A percentile compares a stretch with the other conserved stretches of the same genome.
phyloP scores from a whole-genome alignment of 2,329 filamentous ascomycete species.

The Botrytis elliptica region DNA sequence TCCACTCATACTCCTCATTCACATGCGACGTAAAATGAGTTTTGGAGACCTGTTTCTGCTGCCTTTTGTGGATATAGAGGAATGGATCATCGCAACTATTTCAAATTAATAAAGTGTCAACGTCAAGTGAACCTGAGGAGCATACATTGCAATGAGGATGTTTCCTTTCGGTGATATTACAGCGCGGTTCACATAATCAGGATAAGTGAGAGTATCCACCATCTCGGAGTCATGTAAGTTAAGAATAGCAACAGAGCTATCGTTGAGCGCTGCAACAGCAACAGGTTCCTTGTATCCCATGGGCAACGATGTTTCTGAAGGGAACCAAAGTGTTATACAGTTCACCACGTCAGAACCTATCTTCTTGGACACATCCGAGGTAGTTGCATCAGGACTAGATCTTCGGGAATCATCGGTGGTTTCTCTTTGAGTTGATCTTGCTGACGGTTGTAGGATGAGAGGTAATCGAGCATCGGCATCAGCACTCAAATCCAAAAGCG shows the following conservation, averaged over 20 bases:
- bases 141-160: conserved; percentile 75
- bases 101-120: neutral
- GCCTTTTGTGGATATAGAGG: conserved; percentile 75
- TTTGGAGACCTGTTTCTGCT: conserved; percentile 26
- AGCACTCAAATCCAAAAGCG: conserved; percentile 29
- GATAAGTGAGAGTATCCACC: conserved; percentile 69
- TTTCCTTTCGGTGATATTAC: conserved; percentile 88
- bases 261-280: conserved; percentile 85
- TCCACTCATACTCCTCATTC: conserved; percentile 50
- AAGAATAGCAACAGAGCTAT: conserved; percentile 83
- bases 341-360: conserved; percentile 63
- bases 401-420: conserved; percentile 22
- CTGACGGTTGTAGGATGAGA: conserved; percentile 46
- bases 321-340: conserved; percentile 64
- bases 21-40: conserved; percentile 28
- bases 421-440: conserved; percentile 27
- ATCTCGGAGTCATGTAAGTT: conserved; percentile 67
- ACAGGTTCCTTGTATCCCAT: conserved; percentile 53
- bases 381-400: conserved; percentile 25
- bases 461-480: conserved; percentile 59
- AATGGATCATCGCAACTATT: conserved; percentile 65
- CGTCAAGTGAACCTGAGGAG: neutral
- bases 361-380: conserved; percentile 48
- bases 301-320: conserved; percentile 37
- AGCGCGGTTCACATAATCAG: conserved; percentile 88